Evolutionary conservation across 768 basidiomycete genomes (phyloP).

Genomic region (Kwoniella europaea): DNA sequence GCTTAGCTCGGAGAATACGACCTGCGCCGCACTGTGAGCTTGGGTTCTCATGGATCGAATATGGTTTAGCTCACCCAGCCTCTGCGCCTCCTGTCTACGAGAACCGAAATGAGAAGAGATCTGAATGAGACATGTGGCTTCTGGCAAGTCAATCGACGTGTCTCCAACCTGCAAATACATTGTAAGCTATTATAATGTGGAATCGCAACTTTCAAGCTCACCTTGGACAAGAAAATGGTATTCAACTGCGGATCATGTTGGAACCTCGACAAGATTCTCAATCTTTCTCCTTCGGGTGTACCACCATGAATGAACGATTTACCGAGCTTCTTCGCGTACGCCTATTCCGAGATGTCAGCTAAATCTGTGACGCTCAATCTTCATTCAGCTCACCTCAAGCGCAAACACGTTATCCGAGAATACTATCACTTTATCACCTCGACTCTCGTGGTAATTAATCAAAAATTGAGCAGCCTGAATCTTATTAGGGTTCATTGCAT

Average conservation of each 20-base stretch:
- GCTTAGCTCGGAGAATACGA: slow-evolving; percentile 93
- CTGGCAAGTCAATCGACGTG: slow-evolving; percentile 63
- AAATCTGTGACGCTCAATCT: neutral
- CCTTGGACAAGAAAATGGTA: slow-evolving; percentile 98
- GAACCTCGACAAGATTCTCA: slow-evolving; percentile 92
- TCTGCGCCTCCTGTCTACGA: slow-evolving; percentile 94
- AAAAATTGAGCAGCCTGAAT: slow-evolving; percentile 99
- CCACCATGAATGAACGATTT: slow-evolving; percentile 97
- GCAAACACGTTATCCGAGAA: slow-evolving; percentile 99
- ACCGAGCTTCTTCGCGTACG: slow-evolving; percentile 86
- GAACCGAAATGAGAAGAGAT: slow-evolving; percentile 99
- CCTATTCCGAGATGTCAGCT: slow-evolving; percentile 39
- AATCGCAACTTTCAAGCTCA: slow-evolving; percentile 48
- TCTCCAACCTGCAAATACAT: slow-evolving; percentile 23
- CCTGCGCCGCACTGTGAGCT: slow-evolving; percentile 62
- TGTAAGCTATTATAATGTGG: neutral
- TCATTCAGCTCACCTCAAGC: slow-evolving; percentile 70
- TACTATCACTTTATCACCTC: slow-evolving; percentile 98
- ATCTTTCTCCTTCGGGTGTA: slow-evolving; percentile 91
- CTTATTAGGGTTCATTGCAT: slow-evolving; percentile 99
- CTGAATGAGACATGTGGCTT: slow-evolving; percentile 98
- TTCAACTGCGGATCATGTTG: slow-evolving; percentile 94
- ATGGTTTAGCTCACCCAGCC: slow-evolving; percentile 68
- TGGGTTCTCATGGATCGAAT: neutral
- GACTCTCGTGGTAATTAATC: slow-evolving; percentile 95